Evolutionary conservation across 371 early-diverging fungal genomes (phyloP), one percentile per base, ranked within the genome.

Genomic region (Apophysomyces sp.): DNA sequence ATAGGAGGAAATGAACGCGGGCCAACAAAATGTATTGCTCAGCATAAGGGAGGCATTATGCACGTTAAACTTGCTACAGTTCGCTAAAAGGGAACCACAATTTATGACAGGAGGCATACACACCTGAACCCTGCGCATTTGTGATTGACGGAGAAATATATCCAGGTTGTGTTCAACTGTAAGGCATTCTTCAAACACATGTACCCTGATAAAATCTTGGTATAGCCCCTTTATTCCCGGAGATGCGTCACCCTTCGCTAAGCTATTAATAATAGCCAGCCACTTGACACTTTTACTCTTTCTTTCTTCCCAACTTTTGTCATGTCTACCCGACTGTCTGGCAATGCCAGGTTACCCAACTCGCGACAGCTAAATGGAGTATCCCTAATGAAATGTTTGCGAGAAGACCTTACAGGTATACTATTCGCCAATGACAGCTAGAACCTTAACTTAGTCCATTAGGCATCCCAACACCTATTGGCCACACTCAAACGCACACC

Each of bases 281-380:
- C 49, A 21, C 21, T 44, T 21, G 49, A 21, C 49, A 21, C 49
- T 21, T 44, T 44, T 44, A 18, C 21, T 4, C 21, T 44, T 26
- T 21, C 8, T 21, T 44, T 44, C 21, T 44, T 21, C 21, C 6
- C 49, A 18, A 18, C 21, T 44, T 21, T 21, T 16, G 21, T 21
- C 24, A 44, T 44, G 49, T 44, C 49, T 8, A 18, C 24, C 9
- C 49, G 24, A 21, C 21, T 21, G 11, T 21, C 21, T 44, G 49
- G 49, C 49, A 21, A 3, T 9, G 21, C 49, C 21, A 44, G 49
- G 9, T 34, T 52, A 51, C 36, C 63, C 15, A 63, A 63, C 29
- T 63, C 63, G 28, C 63, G 63, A 2, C 57, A 58, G 57, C 21
- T 63, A 16, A 32, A 40, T 1, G 58, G 58, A 1, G 24, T 57